Evolutionary conservation across 352 stramenopile genomes (phyloP), one percentile per base, ranked within the genome.

Genomic region (Phytophthora pisi): DNA sequence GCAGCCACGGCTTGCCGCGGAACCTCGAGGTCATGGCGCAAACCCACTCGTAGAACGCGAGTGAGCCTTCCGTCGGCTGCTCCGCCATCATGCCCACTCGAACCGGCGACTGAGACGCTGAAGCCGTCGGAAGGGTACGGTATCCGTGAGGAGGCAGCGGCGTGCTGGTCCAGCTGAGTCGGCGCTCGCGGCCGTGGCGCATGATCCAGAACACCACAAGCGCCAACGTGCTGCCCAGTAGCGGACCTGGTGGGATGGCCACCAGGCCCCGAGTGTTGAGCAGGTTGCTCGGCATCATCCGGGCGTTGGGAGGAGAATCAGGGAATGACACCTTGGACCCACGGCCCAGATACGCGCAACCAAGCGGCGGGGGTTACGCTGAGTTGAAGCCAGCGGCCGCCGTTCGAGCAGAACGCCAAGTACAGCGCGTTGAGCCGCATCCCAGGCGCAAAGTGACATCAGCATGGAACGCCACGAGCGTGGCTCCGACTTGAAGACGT

Each of bases 41-140:
- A 4, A 75, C 55, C 70, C 70, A 75, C 16, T 72, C 59, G 55
- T 58, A 43, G 45, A 77, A 72, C 2, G 49, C 66, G 6, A 51
- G 7, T 1, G 66, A 64, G 8, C 43, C 67, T 47, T 71, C 67
- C 2, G 9, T 57, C 9, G 49, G 45, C 16, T 69, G 66, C 7
- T 55, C 55, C 15, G 34, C 18, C 34, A 50, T 55, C 40, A 66
- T 46, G 4, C 45, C 54, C 10, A 69, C 61, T 18, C 66, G 66
- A 10, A 56, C 36, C 3, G 34, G 26, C 3, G 40, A 10, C 13
- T 56, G 55, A 30, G 34, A 10, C 34, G 34, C 49, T 2, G 61
- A 63, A 26, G 18, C 45, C 30, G 23, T 59, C 2, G 61, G 56
- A 7, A 64, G 26, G 26, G 49, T 18, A 15, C 24, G 62, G 50